A percentile compares a stretch with the other conserved stretches of the same genome.
phyloP scores from a whole-genome alignment of 805 yeast genomes.

The Teunomyces stri region DNA sequence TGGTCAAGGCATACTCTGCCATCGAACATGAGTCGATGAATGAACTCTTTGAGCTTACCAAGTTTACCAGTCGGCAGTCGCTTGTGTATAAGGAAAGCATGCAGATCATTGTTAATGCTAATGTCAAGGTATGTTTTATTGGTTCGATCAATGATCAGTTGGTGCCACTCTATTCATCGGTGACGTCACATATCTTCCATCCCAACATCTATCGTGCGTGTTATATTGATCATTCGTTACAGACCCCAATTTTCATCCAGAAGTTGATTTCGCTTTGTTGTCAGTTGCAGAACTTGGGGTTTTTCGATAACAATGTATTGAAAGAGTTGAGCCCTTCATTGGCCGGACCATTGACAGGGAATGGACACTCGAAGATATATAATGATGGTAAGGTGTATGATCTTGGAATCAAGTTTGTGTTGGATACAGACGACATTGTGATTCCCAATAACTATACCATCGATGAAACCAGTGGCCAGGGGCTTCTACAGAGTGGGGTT shows the following conservation, averaged over 20 bases:
- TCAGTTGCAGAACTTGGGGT: conserved; percentile 71
- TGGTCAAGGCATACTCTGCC: conserved; percentile 85
- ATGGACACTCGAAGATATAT: conserved; percentile 90
- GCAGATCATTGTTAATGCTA: conserved; percentile 59
- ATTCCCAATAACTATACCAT: conserved; percentile 19
- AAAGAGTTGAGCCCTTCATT: conserved; percentile 70
- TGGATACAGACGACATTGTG: conserved; percentile 67
- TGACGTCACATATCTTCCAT: conserved; percentile 78
- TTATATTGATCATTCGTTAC: conserved; percentile 78
- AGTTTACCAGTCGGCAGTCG: conserved; percentile 69
- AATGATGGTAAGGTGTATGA: conserved; percentile 83
- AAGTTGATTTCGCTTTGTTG: conserved; percentile 73
- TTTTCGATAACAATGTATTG: conserved; percentile 80
- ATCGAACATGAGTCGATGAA: conserved; percentile 83
- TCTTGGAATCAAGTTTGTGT: conserved; percentile 67
- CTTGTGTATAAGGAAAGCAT: conserved; percentile 66
- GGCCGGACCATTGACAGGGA: conserved; percentile 92
- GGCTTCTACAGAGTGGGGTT: conserved; percentile 11
- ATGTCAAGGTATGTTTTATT: conserved; percentile 75
- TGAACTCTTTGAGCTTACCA: conserved; percentile 87
- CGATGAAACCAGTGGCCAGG: not conserved
- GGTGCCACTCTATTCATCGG: conserved; percentile 88
- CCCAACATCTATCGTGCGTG: conserved; percentile 90
- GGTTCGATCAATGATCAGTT: conserved; percentile 93
- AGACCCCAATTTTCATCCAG: conserved; percentile 75